Conservation (phyloP, 805 yeast genomes). For the Kazachstania psychrophila region DNA sequence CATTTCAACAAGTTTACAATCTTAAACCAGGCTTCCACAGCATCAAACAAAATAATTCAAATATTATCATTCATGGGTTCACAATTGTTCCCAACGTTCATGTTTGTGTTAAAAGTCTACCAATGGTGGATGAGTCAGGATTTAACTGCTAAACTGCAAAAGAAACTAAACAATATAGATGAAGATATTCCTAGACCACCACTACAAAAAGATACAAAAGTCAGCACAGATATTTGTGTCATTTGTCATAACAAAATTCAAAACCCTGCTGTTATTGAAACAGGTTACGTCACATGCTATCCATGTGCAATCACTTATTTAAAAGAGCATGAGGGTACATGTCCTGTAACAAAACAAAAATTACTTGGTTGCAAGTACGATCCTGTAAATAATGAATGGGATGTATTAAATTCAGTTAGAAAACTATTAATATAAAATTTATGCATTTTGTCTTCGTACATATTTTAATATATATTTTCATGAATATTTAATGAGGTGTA, state of each 20-base stretch:
- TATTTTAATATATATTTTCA: not conserved
- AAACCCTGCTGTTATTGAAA: constrained; percentile 82
- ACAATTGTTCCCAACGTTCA: constrained; percentile 66
- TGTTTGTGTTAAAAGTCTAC: constrained; percentile 69
- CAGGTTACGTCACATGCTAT: constrained; percentile 86
- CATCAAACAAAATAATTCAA: constrained; percentile 10
- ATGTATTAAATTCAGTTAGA: constrained; percentile 67
- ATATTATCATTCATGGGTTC: constrained; percentile 24
- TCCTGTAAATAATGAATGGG: constrained; percentile 52
- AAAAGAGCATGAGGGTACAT: constrained; percentile 42
- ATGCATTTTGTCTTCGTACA: not conserved
- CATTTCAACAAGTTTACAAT: constrained; percentile 26
- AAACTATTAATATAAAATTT: constrained; percentile 49
- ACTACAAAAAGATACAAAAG: not conserved
- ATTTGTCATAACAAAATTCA: constrained; percentile 55
- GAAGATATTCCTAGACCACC: constrained; percentile 30
- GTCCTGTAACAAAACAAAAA: constrained; percentile 73
- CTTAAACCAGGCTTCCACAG: constrained; percentile 11
- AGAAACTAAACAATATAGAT: constrained; percentile 39
- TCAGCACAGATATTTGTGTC: constrained; percentile 41
- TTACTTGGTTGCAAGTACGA: constrained; percentile 65
- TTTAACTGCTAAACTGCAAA: constrained; percentile 49
- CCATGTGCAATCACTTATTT: constrained; percentile 69
- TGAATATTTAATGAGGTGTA: constrained; percentile 1
- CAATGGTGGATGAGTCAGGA: constrained; percentile 92